A percentile compares a stretch with the other conserved stretches of the same genome.
Evolutionary conservation across 1,284 basidiomycete species (phyloP).

Genomic region (Ceratobasidium sp.): DNA sequence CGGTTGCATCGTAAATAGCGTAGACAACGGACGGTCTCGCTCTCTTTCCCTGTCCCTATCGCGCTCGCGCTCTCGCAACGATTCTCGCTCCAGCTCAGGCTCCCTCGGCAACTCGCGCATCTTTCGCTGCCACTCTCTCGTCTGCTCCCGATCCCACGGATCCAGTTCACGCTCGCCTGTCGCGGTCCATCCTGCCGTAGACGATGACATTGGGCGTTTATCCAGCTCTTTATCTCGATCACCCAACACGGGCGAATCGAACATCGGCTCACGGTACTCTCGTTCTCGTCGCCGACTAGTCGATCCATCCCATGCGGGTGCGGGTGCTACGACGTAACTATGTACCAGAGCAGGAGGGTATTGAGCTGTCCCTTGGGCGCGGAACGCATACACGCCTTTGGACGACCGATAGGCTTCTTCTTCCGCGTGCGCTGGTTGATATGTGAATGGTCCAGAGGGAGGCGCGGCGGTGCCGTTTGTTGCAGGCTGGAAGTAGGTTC

Average conservation of each 20-base stretch:
- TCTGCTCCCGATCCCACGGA: conserved; percentile 40
- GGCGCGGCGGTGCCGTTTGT: conserved; percentile 9
- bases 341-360: conserved; percentile 38
- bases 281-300: conserved; percentile 29
- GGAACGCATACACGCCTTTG: conserved; percentile 27
- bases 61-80: neutral
- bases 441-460: conserved; percentile 18
- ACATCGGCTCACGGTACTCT: conserved; percentile 12
- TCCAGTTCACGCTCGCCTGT: conserved; percentile 19
- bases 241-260: neutral
- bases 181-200: conserved; percentile 21
- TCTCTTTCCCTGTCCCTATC: conserved; percentile 26
- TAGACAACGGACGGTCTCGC: conserved; percentile 26
- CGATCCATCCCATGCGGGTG: conserved; percentile 38
- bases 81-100: conserved; percentile 11
- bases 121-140: conserved; percentile 36
- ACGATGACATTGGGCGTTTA: conserved; percentile 19
- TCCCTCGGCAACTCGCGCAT: conserved; percentile 9
- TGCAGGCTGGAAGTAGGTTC: conserved; percentile 9
- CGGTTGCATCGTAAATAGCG: conserved; percentile 38
- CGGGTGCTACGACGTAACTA: conserved; percentile 35
- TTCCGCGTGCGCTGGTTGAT: conserved; percentile 29
- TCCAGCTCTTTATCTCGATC: conserved; percentile 29
- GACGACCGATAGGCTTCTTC: conserved; percentile 38
- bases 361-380: conserved; percentile 25